These are phyloP conservation scores for Pholiota conissans DNA, from an alignment of 768 basidiomycete species.

Conservation along the genomic window DNA sequence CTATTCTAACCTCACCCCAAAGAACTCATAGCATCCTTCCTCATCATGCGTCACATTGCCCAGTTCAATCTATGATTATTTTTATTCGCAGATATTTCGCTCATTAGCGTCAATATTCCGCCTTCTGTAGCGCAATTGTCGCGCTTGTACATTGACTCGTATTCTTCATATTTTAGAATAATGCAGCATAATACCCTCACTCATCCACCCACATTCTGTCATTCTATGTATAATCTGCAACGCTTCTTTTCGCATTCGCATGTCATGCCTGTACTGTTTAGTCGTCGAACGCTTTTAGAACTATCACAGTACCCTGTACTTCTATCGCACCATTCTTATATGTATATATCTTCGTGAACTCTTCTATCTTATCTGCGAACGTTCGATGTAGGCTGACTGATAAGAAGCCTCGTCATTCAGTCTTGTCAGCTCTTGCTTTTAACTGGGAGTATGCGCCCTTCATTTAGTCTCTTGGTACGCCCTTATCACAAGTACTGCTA, in stretches of 20 bases:
- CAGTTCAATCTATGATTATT: constrained; percentile 41
- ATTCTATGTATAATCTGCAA: background rate
- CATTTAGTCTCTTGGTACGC: background rate
- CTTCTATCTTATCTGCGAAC: background rate
- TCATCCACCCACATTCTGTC: background rate
- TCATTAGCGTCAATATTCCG: background rate
- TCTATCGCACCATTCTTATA: background rate
- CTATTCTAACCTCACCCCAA: constrained; percentile 1
- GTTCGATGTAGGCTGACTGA: background rate
- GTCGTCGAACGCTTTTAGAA: background rate
- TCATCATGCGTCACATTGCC: constrained; percentile 65
- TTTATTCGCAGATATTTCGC: background rate
- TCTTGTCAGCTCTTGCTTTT: background rate
- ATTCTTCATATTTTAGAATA: constrained; percentile 5
- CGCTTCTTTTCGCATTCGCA: background rate
- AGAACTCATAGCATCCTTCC: constrained; percentile 61
- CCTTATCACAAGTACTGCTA: background rate
- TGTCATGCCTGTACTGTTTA: background rate
- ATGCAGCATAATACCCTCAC: constrained; percentile 2
- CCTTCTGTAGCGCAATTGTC: background rate
- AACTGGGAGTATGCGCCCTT: background rate
- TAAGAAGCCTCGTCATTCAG: background rate
- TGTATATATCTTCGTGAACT: background rate
- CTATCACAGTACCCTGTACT: background rate
- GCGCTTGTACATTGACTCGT: background rate